Conservation (phyloP, 306 rosid genomes). For the Aeschynomene evenia region DNA sequence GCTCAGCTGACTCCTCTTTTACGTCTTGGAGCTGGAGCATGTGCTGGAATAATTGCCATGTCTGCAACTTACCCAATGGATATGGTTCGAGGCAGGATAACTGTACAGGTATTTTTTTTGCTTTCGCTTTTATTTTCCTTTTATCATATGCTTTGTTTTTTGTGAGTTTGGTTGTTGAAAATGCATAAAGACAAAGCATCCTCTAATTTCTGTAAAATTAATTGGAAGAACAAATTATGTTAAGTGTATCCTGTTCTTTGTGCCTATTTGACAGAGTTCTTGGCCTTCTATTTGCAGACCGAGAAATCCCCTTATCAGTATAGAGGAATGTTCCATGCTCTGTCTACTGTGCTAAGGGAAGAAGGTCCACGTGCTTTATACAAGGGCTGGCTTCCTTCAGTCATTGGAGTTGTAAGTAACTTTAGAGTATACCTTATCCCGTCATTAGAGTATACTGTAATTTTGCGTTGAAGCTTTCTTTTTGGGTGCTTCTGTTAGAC, state of each 20-base stretch:
- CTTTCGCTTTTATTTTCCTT: constrained; percentile 21
- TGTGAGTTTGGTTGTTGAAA: constrained; percentile 1
- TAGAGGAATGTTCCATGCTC: constrained; percentile 96
- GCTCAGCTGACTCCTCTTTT: constrained; percentile 92
- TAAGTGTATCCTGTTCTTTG: neutral
- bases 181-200: neutral
- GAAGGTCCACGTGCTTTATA: constrained; percentile 98
- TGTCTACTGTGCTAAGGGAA: constrained; percentile 84
- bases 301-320: constrained; percentile 93
- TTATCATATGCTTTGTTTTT: constrained; percentile 19
- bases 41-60: constrained; percentile 99
- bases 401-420: constrained; percentile 93
- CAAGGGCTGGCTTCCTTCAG: constrained; percentile 99
- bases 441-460: neutral
- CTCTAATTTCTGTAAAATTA: constrained; percentile 6
- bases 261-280: constrained; percentile 12
- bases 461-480: neutral
- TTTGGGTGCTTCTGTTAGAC: neutral
- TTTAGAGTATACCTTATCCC: constrained; percentile 15
- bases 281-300: constrained; percentile 53
- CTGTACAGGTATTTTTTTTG: constrained; percentile 76
- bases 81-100: constrained; percentile 98
- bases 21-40: constrained; percentile 99
- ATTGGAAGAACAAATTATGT: neutral
- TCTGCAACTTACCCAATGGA: constrained; percentile 99